A percentile compares a stretch with the other conserved stretches of the same genome.
Conservation (phyloP, 768 basidiomycete genomes). For the Phlebiopsis flavidoalba region DNA sequence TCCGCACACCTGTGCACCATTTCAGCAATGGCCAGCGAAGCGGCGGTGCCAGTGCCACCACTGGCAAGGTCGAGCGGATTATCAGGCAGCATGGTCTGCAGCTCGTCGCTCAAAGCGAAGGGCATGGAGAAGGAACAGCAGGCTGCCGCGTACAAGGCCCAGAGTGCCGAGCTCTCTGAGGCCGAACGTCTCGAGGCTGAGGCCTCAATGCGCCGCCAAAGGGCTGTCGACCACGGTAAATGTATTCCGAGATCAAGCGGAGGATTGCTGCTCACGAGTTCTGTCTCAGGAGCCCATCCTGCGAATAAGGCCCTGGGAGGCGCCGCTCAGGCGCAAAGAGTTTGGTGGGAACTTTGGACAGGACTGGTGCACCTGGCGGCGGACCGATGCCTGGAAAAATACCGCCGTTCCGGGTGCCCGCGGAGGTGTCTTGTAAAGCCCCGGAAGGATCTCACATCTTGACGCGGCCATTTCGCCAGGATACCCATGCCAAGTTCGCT, state of each 20-base stretch:
- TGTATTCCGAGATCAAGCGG: neutral
- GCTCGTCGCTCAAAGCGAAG: constrained; percentile 41
- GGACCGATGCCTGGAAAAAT: neutral
- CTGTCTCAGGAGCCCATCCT: constrained; percentile 27
- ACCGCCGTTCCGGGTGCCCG: neutral
- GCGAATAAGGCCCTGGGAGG: constrained; percentile 27
- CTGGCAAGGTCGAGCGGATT: constrained; percentile 45
- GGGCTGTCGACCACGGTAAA: constrained; percentile 48
- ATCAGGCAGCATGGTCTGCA: constrained; percentile 41
- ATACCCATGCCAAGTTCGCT: neutral
- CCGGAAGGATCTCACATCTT: neutral
- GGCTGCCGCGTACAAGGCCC: constrained; percentile 39
- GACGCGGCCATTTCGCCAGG: neutral
- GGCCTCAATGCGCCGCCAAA: constrained; percentile 42
- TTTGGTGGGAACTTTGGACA: constrained; percentile 9
- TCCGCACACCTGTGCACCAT: constrained; percentile 17
- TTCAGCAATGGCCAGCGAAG: constrained; percentile 12
- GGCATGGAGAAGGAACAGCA: constrained; percentile 50
- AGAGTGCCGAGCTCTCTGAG: constrained; percentile 44
- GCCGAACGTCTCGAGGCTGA: constrained; percentile 51
- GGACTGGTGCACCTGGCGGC: constrained; percentile 1
- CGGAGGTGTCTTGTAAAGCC: neutral
- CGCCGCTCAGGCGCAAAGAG: constrained; percentile 4
- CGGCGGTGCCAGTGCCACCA: constrained; percentile 30
- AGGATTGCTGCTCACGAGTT: neutral